Percentiles rank a stretch among this genome's conserved stretches.
Evolutionary conservation across 176 grass and related monocot species (phyloP).

Genomic region (Poa pratensis): DNA sequence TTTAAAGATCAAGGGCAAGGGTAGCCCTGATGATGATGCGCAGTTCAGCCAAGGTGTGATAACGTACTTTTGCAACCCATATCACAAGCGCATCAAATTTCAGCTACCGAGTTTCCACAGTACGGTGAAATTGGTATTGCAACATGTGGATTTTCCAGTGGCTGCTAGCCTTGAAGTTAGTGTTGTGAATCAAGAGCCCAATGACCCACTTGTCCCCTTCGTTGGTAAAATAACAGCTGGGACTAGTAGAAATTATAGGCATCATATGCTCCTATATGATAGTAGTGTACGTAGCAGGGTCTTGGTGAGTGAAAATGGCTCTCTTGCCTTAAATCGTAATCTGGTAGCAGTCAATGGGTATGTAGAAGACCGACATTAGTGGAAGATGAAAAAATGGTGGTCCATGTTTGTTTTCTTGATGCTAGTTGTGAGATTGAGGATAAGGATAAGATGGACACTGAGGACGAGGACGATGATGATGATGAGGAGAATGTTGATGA

Average conservation of each 20-base stretch:
- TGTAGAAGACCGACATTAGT: not conserved
- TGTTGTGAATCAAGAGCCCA: not conserved
- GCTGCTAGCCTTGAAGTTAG: not conserved
- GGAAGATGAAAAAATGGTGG: not conserved
- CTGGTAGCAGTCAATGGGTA: not conserved
- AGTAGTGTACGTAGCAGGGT: not conserved
- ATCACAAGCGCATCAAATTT: not conserved
- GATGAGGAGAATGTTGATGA: not conserved
- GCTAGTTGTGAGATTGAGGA: not conserved
- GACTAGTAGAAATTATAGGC: not conserved
- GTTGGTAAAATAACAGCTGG: not conserved
- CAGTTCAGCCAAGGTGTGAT: not conserved
- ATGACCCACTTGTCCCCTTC: not conserved
- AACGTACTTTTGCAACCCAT: accelerated
- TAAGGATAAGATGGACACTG: not conserved
- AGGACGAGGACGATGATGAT: no score
- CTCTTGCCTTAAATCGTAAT: not conserved
- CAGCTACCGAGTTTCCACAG: not conserved
- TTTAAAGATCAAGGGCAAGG: not conserved
- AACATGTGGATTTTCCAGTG: not conserved
- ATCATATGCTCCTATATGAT: not conserved
- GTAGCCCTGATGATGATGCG: not conserved
- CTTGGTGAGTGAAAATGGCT: not conserved
- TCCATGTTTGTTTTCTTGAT: not conserved
- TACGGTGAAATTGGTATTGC: not conserved